phyloP scores from a whole-genome alignment of 768 basidiomycete species.

The Trametes villosa region DNA sequence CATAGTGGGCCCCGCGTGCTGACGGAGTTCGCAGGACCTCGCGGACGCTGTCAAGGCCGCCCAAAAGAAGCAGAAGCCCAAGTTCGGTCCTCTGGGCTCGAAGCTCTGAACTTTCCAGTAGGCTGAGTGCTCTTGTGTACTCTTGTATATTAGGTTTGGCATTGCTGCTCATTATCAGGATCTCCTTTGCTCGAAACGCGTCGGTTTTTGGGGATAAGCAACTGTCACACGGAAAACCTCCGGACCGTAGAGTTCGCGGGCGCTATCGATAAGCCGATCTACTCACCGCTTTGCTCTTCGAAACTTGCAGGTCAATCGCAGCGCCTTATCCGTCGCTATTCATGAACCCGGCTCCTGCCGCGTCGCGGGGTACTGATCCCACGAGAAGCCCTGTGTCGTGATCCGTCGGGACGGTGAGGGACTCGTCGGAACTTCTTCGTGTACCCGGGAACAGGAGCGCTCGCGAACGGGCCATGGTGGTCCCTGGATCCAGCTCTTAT shows the following conservation, averaged over 20 bases:
- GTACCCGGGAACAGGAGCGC: not conserved
- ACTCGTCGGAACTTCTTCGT: not conserved
- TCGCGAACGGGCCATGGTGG: not conserved
- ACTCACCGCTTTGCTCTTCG: too few relatives aligned
- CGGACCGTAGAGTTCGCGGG: too few relatives aligned
- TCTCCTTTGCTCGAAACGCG: too few relatives aligned
- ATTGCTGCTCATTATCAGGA: not conserved
- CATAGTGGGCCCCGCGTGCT: not conserved
- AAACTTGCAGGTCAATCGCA: too few relatives aligned
- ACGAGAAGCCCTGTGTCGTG: slow-evolving; percentile 1
- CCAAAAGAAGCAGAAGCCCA: slow-evolving; percentile 25
- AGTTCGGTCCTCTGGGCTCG: slow-evolving; percentile 19
- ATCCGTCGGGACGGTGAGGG: not conserved
- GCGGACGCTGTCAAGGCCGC: slow-evolving; percentile 20
- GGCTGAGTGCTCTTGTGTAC: not conserved
- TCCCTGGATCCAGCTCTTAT: too few relatives aligned
- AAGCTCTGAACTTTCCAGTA: slow-evolving; percentile 12
- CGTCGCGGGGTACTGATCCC: not conserved
- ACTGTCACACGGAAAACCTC: too few relatives aligned
- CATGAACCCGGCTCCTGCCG: too few relatives aligned
- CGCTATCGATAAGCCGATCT: too few relatives aligned
- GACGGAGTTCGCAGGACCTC: slow-evolving; percentile 20
- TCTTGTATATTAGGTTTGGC: slow-evolving; percentile 4
- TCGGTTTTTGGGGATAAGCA: too few relatives aligned
- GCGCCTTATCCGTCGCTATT: too few relatives aligned